Evolutionary conservation across 768 basidiomycete genomes (phyloP), one percentile per base, ranked within the genome.

Genomic region (Candolleomyces eurysporus): DNA sequence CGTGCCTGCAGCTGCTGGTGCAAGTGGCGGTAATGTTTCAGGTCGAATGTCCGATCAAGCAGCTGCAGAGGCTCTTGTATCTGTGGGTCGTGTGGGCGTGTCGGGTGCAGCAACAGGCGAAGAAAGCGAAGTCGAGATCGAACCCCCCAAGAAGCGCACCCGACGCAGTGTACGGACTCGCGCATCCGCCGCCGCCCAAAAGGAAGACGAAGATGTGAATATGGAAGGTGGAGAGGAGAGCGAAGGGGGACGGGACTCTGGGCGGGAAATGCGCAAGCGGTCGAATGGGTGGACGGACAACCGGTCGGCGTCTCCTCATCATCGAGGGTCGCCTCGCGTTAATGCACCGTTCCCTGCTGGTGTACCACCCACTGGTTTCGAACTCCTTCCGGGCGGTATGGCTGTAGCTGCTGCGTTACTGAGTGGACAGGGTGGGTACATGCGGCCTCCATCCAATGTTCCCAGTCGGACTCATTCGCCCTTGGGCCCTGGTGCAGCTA

Each of bases 21-120:
- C 68, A 26, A 31, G 31, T 16, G 30, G 52, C 30, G 67, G 71
- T 51, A 66, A 58, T 58, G 63, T 70, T 36, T 65, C 69, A 21
- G 76, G 72, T 17, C 75, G 78, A 55, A 77, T 92, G 79, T 83
- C 88, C 11, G 93, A 95, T 71, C 91, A 93, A 70, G 92, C 92
- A 42, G 93, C 93, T 2, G 93, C 93, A 11, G 93, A 94, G 75
- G 88, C 91, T 3, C 85, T 95, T 48, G 92, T 94, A 48, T 87
- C 90, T 51, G 91, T 94, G 39, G 90, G 91, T 32, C 84, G 91
- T 50, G 69, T 71, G 55, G 76, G 72, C 30, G 31, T 51, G n/a
- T 75, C 68, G 58, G 75, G 75, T 6, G 66, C 62, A 4, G 73
- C 67, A 6, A 67, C 68, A 45, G 73, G 17, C 17, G 82, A 82